A percentile compares a stretch with the other conserved stretches of the same genome.
These are phyloP conservation scores for Fusarium abutilonis DNA, from an alignment of 2,329 filamentous ascomycete genomes.

Conservation along the genomic window DNA sequence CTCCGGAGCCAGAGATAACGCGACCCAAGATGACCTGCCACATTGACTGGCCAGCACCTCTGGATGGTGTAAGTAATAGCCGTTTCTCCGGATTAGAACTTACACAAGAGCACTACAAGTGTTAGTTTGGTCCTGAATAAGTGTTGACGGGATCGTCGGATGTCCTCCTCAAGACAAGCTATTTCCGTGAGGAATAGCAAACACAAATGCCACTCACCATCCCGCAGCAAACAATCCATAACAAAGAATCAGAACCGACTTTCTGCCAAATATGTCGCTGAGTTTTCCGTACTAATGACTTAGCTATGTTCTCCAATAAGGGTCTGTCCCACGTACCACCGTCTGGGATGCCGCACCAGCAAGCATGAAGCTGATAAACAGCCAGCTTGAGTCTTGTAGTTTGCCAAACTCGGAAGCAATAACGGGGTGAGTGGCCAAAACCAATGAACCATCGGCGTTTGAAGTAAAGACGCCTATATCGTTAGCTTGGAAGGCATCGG, in stretches of 20 bases:
- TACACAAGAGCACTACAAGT: slow-evolving; percentile 30
- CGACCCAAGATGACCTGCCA: slow-evolving; percentile 61
- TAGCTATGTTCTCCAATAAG: background rate
- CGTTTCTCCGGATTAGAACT: background rate
- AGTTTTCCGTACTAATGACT: slow-evolving; percentile 44
- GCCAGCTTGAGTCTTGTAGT: slow-evolving; percentile 62
- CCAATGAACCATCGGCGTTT: slow-evolving; percentile 70
- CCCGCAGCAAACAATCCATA: slow-evolving; percentile 46
- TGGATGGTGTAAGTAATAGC: slow-evolving; percentile 3
- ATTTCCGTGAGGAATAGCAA: background rate
- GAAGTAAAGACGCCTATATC: slow-evolving; percentile 66
- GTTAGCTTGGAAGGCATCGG: background rate
- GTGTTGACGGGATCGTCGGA: background rate
- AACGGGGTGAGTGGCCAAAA: slow-evolving; percentile 71
- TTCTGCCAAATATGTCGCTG: slow-evolving; percentile 46
- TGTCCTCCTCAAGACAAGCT: background rate
- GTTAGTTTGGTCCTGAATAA: background rate
- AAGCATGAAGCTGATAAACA: slow-evolving; percentile 48
- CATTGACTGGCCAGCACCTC: slow-evolving; percentile 58
- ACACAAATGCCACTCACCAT: slow-evolving; percentile 49
- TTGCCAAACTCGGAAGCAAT: slow-evolving; percentile 70
- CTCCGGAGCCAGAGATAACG: slow-evolving; percentile 62
- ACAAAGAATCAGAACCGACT: slow-evolving; percentile 41
- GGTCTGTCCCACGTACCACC: slow-evolving; percentile 55
- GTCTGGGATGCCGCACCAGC: slow-evolving; percentile 48